Percentiles rank a stretch among this genome's conserved stretches.
Conservation (phyloP, 495 filamentous ascomycete genomes). For the Podospora bellae-mahoneyi region DNA sequence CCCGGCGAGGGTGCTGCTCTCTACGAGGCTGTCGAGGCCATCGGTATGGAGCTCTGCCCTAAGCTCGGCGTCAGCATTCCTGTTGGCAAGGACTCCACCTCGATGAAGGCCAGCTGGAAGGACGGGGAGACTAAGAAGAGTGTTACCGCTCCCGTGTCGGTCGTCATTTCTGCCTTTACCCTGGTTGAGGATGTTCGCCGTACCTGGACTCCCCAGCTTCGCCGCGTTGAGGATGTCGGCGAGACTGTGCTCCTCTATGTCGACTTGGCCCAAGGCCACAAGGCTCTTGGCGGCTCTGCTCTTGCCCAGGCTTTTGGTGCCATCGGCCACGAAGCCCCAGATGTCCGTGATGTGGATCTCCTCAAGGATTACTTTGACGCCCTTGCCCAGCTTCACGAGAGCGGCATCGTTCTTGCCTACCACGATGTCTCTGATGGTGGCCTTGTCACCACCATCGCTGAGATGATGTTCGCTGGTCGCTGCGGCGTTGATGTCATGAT, state of each 20-base stretch:
- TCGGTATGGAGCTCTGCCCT: slow-evolving; percentile 80
- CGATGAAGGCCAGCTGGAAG: slow-evolving; percentile 97
- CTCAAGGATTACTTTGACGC: slow-evolving; percentile 93
- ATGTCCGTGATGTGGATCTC: slow-evolving; percentile 74
- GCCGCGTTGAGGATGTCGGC: slow-evolving; percentile 78
- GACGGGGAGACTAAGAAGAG: slow-evolving; percentile 72
- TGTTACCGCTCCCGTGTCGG: slow-evolving; percentile 85
- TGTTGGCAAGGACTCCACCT: slow-evolving; percentile 96
- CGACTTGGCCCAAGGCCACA: slow-evolving; percentile 73
- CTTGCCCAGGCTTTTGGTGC: slow-evolving; percentile 89
- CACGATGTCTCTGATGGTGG: slow-evolving; percentile 95
- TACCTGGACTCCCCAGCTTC: slow-evolving; percentile 91
- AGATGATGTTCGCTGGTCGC: slow-evolving; percentile 98
- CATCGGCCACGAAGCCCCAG: slow-evolving; percentile 77
- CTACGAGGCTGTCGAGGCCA: slow-evolving; percentile 91
- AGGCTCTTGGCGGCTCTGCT: slow-evolving; percentile 85
- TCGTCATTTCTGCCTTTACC: slow-evolving; percentile 87
- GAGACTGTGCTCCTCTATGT: slow-evolving; percentile 89
- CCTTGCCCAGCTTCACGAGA: slow-evolving; percentile 77
- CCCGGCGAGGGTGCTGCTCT: slow-evolving; percentile 90
- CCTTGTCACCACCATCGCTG: slow-evolving; percentile 82
- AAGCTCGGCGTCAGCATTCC: slow-evolving; percentile 86
- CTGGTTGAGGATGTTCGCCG: slow-evolving; percentile 72
- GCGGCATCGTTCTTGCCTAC: slow-evolving; percentile 86
- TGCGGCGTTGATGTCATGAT: slow-evolving; percentile 85